Percentiles rank a stretch among this genome's conserved stretches.
Evolutionary conservation across 352 stramenopile genomes (phyloP).

Genomic region (Elongisporangium anandrum): DNA sequence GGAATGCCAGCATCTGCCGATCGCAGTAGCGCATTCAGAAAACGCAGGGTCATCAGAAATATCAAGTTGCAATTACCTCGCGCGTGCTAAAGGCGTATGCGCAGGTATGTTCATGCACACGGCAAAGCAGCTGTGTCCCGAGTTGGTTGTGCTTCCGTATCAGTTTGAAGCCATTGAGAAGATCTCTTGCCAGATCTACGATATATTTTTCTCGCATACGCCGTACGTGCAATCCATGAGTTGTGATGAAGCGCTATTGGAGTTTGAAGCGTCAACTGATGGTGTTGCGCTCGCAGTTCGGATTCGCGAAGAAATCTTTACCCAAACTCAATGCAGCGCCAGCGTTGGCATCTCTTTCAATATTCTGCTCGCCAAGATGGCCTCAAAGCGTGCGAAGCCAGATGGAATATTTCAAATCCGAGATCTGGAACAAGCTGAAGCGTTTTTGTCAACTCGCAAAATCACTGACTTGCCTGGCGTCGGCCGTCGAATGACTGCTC

Average conservation of each 20-base stretch:
- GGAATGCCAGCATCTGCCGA: constrained; percentile 62
- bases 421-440: constrained; percentile 31
- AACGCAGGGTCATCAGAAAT: constrained; percentile 87
- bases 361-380: constrained; percentile 92
- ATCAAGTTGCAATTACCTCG: constrained; percentile 95
- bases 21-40: constrained; percentile 89
- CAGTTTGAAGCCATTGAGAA: constrained; percentile 90
- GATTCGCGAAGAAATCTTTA: constrained; percentile 64
- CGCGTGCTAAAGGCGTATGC: constrained; percentile 84
- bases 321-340: constrained; percentile 87
- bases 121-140: constrained; percentile 88
- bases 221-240: constrained; percentile 92
- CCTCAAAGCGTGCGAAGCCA: constrained; percentile 92
- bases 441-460: constrained; percentile 62
- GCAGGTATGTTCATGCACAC: constrained; percentile 94
- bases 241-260: constrained; percentile 95
- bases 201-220: constrained; percentile 86
- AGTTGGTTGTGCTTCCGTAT: constrained; percentile 93
- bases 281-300: constrained; percentile 61
- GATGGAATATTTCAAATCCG: constrained; percentile 79
- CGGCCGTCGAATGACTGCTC: constrained; percentile 52
- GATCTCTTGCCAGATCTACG: constrained; percentile 91
- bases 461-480: constrained; percentile 81
- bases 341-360: constrained; percentile 93
- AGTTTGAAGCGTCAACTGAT: constrained; percentile 65